phyloP scores from a whole-genome alignment of 2,329 filamentous ascomycete species.

The Monosporascus sp. region DNA sequence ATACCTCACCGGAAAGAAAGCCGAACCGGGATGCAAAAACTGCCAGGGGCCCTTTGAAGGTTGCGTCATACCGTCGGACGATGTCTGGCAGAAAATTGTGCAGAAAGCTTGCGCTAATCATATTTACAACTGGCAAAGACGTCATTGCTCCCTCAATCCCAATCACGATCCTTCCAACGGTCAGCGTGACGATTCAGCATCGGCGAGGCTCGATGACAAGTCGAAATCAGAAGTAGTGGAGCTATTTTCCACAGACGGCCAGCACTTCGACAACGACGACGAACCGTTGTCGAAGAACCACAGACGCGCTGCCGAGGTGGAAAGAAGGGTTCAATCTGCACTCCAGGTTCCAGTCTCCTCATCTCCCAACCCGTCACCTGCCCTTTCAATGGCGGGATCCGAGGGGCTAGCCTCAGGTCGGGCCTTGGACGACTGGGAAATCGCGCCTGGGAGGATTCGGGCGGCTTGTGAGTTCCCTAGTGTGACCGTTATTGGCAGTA shows the following conservation, averaged over 20 bases:
- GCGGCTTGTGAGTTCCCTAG: conserved; percentile 1
- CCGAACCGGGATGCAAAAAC: neutral
- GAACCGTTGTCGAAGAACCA: too few relatives aligned
- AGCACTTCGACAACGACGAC: too few relatives aligned
- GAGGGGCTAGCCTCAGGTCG: neutral
- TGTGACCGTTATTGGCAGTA: neutral
- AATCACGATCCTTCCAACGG: too few relatives aligned
- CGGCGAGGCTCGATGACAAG: too few relatives aligned
- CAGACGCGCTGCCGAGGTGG: too few relatives aligned
- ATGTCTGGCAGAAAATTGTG: neutral
- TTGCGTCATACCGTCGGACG: neutral
- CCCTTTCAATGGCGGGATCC: too few relatives aligned
- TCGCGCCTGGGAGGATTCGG: conserved; percentile 33
- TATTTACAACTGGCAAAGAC: conserved; percentile 1
- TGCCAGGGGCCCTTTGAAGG: conserved; percentile 3
- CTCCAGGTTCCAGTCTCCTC: too few relatives aligned
- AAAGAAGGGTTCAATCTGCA: too few relatives aligned
- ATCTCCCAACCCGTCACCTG: too few relatives aligned
- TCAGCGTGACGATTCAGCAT: too few relatives aligned
- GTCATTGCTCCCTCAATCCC: neutral
- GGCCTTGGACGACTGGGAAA: conserved; percentile 34
- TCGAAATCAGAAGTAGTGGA: too few relatives aligned
- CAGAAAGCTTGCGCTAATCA: conserved; percentile 3
- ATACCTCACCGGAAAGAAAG: conserved; percentile 2
- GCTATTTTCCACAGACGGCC: too few relatives aligned